Evolutionary conservation across 164 flowering plant genomes (phyloP).

Genomic region (Tetracentron sinense): DNA sequence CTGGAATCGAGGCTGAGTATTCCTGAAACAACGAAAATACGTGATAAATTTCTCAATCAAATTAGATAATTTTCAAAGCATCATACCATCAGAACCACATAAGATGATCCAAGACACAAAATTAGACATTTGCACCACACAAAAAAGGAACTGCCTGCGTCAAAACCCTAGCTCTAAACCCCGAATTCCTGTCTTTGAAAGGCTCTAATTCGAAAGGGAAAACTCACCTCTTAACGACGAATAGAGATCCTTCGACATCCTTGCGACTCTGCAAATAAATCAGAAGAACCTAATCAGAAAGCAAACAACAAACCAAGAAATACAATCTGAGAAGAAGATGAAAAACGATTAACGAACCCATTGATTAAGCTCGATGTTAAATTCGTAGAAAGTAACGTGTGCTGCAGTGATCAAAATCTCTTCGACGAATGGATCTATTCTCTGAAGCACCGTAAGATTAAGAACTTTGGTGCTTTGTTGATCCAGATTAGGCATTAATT

Average conservation of each 20-base stretch:
- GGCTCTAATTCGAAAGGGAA: constrained; percentile 27
- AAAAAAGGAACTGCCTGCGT: constrained; percentile 11
- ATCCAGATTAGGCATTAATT: constrained; percentile 85
- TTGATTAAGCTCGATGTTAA: constrained; percentile 75
- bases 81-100: background rate
- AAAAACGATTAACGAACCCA: constrained; percentile 55
- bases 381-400: constrained; percentile 86
- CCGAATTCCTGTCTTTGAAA: background rate
- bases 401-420: constrained; percentile 89
- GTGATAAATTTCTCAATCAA: background rate
- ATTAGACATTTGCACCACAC: too few relatives aligned
- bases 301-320: background rate
- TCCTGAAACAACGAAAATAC: constrained; percentile 42
- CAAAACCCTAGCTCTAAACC: background rate
- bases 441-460: constrained; percentile 87
- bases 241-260: constrained; percentile 93
- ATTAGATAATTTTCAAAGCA: too few relatives aligned
- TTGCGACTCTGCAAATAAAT: constrained; percentile 76
- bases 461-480: constrained; percentile 72
- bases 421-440: constrained; percentile 79
- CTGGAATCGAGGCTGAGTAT: constrained; percentile 84
- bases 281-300: background rate
- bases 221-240: constrained; percentile 86
- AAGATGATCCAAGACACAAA: background rate
- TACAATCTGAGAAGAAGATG: background rate